Evolutionary conservation across 1,139 yeast genomes (phyloP), one percentile per base, ranked within the genome.

Genomic region (Schwanniomyces etchellsii): DNA sequence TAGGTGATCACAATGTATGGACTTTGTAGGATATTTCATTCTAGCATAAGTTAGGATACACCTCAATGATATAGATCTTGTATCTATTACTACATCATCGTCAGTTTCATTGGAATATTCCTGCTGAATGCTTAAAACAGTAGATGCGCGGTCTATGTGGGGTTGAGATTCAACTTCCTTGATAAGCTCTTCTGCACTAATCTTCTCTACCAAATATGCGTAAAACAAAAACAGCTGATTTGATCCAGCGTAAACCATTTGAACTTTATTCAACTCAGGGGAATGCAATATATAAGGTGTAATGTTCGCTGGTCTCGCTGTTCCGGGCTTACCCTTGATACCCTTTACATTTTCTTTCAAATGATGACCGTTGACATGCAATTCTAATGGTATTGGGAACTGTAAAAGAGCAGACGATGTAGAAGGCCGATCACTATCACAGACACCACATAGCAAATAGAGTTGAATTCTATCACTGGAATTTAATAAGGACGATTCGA

Each of bases 41-140:
- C 77, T 60, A n/a, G 70, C 63, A 40, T 70, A 76, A 1, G 84
- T 71, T 10, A 81, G 56, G 0, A 91, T 89, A 47, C 86, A 81
- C 35, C 67, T 66, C 31, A 82, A 55, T 13, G 81, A 65, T 28
- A 81, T 55, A 2, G 69, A 60, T n/a, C 77, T 70, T 2, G 75
- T 67, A 13, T 77, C 70, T 27, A 78, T 73, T 11, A 69, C 64
- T 4, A 80, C 50, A 32, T 74, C 82, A 25, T 64, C 55, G 16
- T 39, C 45, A 11, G 52, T 73, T 25, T 66, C 71, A 23, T 60
- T 64, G 6, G 29, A 12, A 26, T 51, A 39, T n/a, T 55, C 59
- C 23, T 56, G 55, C 30, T 52, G 51, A 27, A 76, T 61, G 30
- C 64, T 60, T 18, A 52, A 47, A 5, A 72, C 39, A 0, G 84